Base-by-base conservation (phyloP, 345 rosid genomes). In the Lagerstroemia speciosa region DNA sequence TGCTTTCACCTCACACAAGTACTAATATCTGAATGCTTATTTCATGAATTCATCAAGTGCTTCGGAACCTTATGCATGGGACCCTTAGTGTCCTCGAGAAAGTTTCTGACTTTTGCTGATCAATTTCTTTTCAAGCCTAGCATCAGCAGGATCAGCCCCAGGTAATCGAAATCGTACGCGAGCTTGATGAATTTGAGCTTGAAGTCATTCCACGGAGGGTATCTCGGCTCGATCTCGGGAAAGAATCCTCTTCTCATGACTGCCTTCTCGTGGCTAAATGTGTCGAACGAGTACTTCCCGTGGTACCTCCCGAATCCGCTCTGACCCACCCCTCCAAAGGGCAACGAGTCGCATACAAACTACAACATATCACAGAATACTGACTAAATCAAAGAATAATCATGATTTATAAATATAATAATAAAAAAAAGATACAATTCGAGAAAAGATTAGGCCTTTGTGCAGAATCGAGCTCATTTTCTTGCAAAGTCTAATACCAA, bases 221-320 rank as follows among this genome's bases (percentile, higher is more conserved):
- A 86, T 70, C 98, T 80, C 8, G 89, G 84, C 64, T 86, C 94
- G 10, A 89, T 55, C 77, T 93, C 98, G 0, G 82, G 81, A 64
- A 71, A 80, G 70, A 86, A 90, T 32, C 74, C 75, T 78, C 97
- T 75, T 22, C 81, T 81, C 86, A 93, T 27, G 15, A 91, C 80
- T n/a, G 91, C 87, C 71, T 93, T 93, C 73, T 87, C 93, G 57
- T 90, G 98, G 76, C 97, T 91, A 78, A 93, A 93, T 29, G 91
- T 75, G 26, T 93, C 98, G 48, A 93, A 93, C 17, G 96, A 89
- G 80, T 85, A 93, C 78, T 86, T 89, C 48, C 98, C 96, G 14
- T 93, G 98, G 83, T 89, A 93, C 81, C 92, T 87, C 65, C 97
- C 97, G 6, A 80, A 74, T 6, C 98, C 97, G 68, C 97, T 89